Evolutionary conservation across 805 yeast genomes (phyloP).

Genomic region (Candida boleticola): DNA sequence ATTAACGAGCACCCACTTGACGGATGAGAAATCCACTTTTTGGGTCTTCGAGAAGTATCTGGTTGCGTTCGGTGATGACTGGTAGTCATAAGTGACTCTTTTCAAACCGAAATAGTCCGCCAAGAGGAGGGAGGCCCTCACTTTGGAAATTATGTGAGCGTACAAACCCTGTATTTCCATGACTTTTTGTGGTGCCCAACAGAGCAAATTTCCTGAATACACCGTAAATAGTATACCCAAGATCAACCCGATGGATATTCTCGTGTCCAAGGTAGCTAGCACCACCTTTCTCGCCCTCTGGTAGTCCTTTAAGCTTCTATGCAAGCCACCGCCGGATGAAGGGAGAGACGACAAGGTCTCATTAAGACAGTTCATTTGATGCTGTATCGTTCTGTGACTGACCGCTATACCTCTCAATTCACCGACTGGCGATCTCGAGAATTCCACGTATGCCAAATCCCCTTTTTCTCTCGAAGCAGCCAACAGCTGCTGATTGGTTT

Average conservation of each 20-base stretch:
- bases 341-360: slow-evolving; percentile 67
- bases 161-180: slow-evolving; percentile 83
- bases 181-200: slow-evolving; percentile 74
- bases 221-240: slow-evolving; percentile 78
- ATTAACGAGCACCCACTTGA: slow-evolving; percentile 87
- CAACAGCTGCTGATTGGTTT: slow-evolving; percentile 12
- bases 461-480: slow-evolving; percentile 9
- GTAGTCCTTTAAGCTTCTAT: slow-evolving; percentile 33
- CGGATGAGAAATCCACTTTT: slow-evolving; percentile 72
- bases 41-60: slow-evolving; percentile 74
- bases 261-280: slow-evolving; percentile 41
- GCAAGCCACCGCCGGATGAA: slow-evolving; percentile 52
- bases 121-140: slow-evolving; percentile 68
- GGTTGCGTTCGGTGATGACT: slow-evolving; percentile 81
- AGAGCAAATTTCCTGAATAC: slow-evolving; percentile 76
- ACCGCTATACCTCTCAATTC: slow-evolving; percentile 91
- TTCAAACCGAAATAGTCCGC: slow-evolving; percentile 88
- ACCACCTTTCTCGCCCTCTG: slow-evolving; percentile 52
- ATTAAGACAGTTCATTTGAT: slow-evolving; percentile 79
- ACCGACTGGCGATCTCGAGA: slow-evolving; percentile 85
- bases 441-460: slow-evolving; percentile 91
- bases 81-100: slow-evolving; percentile 89
- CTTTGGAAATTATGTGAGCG: slow-evolving; percentile 73
- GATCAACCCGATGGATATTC: slow-evolving; percentile 77
- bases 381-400: slow-evolving; percentile 82